phyloP scores from a whole-genome alignment of 2,329 filamentous ascomycete species.

The Chrysoporthe austroafricana region DNA sequence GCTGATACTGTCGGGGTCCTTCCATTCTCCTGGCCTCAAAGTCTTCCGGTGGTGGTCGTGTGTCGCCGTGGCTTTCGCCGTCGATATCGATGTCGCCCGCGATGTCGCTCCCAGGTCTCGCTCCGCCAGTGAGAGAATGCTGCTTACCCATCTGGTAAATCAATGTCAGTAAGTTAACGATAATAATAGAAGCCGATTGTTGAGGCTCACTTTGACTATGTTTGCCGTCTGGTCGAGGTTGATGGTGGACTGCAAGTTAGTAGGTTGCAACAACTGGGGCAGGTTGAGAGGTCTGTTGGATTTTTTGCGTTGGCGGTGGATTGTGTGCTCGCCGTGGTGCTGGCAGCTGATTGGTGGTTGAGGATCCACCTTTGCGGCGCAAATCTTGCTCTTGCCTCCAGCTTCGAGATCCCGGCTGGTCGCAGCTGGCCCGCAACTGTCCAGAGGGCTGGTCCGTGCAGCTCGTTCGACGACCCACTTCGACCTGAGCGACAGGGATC shows the following conservation, averaged over 20 bases:
- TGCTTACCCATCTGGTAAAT: slow-evolving; percentile 64
- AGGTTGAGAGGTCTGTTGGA: slow-evolving; percentile 25
- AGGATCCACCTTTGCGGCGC: slow-evolving; percentile 27
- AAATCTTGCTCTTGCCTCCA: not conserved
- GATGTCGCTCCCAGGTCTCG: slow-evolving; percentile 25
- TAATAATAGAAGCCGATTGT: not conserved
- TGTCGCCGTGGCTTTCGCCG: slow-evolving; percentile 7
- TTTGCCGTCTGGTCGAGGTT: slow-evolving; percentile 37
- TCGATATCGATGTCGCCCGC: slow-evolving; percentile 23
- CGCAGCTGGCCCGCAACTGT: not conserved
- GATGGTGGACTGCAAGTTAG: slow-evolving; percentile 29
- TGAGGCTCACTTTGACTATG: slow-evolving; percentile 32
- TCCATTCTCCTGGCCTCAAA: not conserved
- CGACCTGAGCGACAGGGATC: not conserved
- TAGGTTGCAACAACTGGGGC: slow-evolving; percentile 15
- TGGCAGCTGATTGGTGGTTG: slow-evolving; percentile 20
- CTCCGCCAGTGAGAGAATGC: slow-evolving; percentile 29
- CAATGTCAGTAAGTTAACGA: slow-evolving; percentile 42
- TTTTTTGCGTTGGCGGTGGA: slow-evolving; percentile 20
- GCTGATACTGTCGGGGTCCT: not conserved
- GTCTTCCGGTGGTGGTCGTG: not conserved
- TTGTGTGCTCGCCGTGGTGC: slow-evolving; percentile 18
- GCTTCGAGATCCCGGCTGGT: not conserved
- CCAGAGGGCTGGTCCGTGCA: not conserved
- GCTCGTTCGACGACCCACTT: not conserved